A percentile compares a stretch with the other conserved stretches of the same genome.
Evolutionary conservation across 2,329 filamentous ascomycete genomes (phyloP).

Genomic region (Blumeriella jaapii): DNA sequence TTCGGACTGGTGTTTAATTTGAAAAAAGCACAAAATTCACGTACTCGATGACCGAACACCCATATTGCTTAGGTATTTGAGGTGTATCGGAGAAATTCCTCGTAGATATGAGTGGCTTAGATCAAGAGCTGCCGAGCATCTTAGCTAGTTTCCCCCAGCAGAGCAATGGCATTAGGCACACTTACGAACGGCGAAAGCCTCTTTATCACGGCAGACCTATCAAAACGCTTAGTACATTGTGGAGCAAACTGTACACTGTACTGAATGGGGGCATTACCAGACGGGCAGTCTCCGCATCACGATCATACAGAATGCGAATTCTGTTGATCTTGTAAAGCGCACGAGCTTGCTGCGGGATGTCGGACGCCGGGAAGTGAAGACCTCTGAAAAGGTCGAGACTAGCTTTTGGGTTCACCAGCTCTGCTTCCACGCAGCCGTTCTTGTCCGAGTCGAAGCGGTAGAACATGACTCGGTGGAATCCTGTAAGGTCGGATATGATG

Average conservation of each 20-base stretch:
- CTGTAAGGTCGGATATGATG: slow-evolving; percentile 18
- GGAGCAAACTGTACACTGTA: not conserved
- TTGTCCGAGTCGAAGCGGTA: slow-evolving; percentile 20
- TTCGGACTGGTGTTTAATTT: no score
- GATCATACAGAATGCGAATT: slow-evolving; percentile 73
- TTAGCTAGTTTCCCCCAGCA: no score
- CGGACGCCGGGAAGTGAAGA: slow-evolving; percentile 65
- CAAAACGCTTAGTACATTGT: no score
- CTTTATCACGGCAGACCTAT: slow-evolving; percentile 54
- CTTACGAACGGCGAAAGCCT: slow-evolving; percentile 61
- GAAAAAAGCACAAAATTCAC: no score
- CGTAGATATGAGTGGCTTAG: slow-evolving; percentile 75
- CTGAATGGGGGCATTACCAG: slow-evolving; percentile 30
- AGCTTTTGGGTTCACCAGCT: slow-evolving; percentile 17
- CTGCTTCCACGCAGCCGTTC: slow-evolving; percentile 22
- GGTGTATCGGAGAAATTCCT: slow-evolving; percentile 78
- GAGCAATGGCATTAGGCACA: no score
- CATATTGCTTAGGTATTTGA: slow-evolving; percentile 82
- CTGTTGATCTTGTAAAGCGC: slow-evolving; percentile 83
- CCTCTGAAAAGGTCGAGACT: slow-evolving; percentile 19
- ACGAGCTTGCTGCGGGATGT: slow-evolving; percentile 72
- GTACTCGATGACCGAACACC: slow-evolving; percentile 64
- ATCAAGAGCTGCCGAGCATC: no score
- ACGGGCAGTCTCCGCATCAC: slow-evolving; percentile 65
- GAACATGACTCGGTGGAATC: slow-evolving; percentile 22